These are phyloP conservation scores for Albizia julibrissin DNA, from an alignment of 306 rosid species.

Conservation along the genomic window DNA sequence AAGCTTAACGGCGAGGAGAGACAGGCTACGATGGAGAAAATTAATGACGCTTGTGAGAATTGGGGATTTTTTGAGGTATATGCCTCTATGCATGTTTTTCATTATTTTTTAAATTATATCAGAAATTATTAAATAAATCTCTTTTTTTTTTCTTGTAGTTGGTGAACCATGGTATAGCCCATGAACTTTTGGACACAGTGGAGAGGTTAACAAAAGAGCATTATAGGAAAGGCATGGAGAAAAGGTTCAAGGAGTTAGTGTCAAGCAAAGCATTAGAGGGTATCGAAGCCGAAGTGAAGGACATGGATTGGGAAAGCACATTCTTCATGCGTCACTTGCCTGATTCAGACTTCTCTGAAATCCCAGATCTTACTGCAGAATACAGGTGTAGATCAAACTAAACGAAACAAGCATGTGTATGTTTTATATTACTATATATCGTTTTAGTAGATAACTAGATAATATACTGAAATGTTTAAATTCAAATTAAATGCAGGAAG, in stretches of 20 bases:
- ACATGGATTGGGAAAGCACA: constrained; percentile 72
- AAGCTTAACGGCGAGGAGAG: too few species aligned
- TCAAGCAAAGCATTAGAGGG: constrained; percentile 49
- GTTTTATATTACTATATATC: too few species aligned
- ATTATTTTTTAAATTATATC: too few species aligned
- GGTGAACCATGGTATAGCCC: constrained; percentile 49
- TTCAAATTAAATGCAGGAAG: constrained; percentile 29
- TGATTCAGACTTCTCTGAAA: constrained; percentile 45
- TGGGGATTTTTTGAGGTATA: constrained; percentile 35
- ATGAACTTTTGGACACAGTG: constrained; percentile 45
- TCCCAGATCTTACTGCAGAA: constrained; percentile 54
- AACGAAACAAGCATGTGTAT: too few species aligned
- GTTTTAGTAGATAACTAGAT: too few species aligned
- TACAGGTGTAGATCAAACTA: constrained; percentile 39
- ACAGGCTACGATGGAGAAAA: too few species aligned
- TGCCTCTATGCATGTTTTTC: not conserved
- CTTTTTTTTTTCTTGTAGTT: constrained; percentile 27
- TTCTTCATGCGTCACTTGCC: constrained; percentile 63
- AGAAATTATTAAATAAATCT: not conserved
- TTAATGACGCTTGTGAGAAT: too few species aligned
- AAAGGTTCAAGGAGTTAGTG: constrained; percentile 56
- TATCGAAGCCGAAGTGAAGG: constrained; percentile 50
- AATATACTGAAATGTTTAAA: too few species aligned
- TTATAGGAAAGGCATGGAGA: constrained; percentile 58
- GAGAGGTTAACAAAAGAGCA: constrained; percentile 63